Evolutionary conservation across 2,329 filamentous ascomycete genomes (phyloP), one percentile per base, ranked within the genome.

Genomic region (Daldinia eschscholtzii): DNA sequence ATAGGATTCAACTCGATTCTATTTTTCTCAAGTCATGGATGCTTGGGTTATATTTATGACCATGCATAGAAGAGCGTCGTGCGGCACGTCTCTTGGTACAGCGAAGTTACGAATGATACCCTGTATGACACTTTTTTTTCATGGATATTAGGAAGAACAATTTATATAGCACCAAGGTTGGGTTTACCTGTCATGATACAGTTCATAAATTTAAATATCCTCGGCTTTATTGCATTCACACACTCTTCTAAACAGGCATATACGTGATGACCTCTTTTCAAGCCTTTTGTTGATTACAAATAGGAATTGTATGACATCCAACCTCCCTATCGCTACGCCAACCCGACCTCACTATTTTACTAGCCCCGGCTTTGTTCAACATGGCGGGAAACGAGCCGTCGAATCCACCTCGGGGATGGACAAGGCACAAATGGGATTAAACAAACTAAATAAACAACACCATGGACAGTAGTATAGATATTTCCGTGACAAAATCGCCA

Each of bases 61-160:
- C 46, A 53, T 55, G 33, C 33, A 55, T 37, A 55, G 20, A 39
- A 35, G 20, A 35, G 13, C 35, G 35, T 13, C 35, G 3, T 39
- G 13, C 33, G 35, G 33, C n/a, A 13, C 12, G 20, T 5, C 30
- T 48, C 52, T 18, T 48, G 52, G 57, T 13, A 37, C 57, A 46
- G 57, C 37, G 57, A 61, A 35, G 35, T 61, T 65, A 65, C 57
- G 63, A 65, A 65, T 65, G 63, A 65, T 65, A 65, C 63, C 63
- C 63, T 26, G 33, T 56, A 55, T 37, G 20, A 35, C 30, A 5
- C 35, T 52, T 28, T 23, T 55, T 37, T 13, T 37, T 23, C 12
- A 30, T 26, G 10, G n/a, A 55, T 55, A 23, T 39, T 55, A 20
- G 30, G 23, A 20, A 20, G 30, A 37, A 20, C 37, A 23, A 5